Evolutionary conservation across 257 asterid species (phyloP), one percentile per base, ranked within the genome.

Genomic region (Solanum okadae): DNA sequence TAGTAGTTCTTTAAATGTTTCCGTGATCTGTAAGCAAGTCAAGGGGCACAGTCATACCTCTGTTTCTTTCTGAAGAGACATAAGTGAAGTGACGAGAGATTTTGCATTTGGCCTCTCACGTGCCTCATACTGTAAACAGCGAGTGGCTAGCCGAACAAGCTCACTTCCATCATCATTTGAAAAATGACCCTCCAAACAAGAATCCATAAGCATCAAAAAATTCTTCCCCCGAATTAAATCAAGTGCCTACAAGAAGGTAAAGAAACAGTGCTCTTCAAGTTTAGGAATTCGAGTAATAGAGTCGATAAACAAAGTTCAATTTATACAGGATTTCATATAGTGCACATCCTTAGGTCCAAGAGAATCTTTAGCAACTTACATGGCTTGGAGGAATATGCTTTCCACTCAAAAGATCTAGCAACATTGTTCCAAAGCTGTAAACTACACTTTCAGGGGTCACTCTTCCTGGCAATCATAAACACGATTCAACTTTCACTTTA

Each of bases 41-140:
- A 6, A 76, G 84, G 84, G 61, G 49, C 23, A 77, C 3, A 85
- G 20, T 34, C 88, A 38, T 91, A 91, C 98, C 95, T 95, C 95
- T 42, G 93, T 89, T 92, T 95, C 98, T 90, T 92, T 96, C 90
- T 96, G 98, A 88, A 96, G 97, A 84, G 97, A 88, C 31, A 88
- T 38, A 87, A 96, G 96, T 76, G 94, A 92, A 81, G 94, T 71
- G 86, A 91, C 95, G 13, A 96, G 96, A 23, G 97, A 93, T 90
- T 94, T 95, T 2, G 96, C 93, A 40, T 93, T 96, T 38, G 99
- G 99, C 94, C 99, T 95, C 90, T 96, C 99, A 10, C 99, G 96
- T 20, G 98, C 95, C 91, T 96, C 99, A 63, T 96, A 95, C 85
- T 96, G 98, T 90, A 96, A 88, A 89, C 99, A 96, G 22, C 98